Evolutionary conservation across 2,329 filamentous ascomycete genomes (phyloP), one percentile per base, ranked within the genome.

Genomic region (Aspergillus neotritici): DNA sequence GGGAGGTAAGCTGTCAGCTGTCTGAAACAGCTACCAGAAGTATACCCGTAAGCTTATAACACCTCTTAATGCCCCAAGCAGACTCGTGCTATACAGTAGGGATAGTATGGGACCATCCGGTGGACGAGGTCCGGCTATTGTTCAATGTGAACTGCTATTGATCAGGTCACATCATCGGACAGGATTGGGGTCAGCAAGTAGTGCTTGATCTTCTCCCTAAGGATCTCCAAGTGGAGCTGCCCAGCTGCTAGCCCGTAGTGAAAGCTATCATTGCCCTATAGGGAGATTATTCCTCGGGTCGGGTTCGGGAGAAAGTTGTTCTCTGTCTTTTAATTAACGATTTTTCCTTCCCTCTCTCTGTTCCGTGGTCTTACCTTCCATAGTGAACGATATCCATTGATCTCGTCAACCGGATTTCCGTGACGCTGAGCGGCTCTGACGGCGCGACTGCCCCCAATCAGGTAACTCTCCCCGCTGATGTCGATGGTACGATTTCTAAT

Each of bases 261-360:
- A 37, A 21, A 37, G 17, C 30, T 16, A 31, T 45, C 40, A 17
- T 40, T 47, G 50, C 46, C 49, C 43, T 49, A 49, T 51, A 53
- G 42, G 47, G 49, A 49, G 7, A 25, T 8, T 5, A 25, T 37
- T 10, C 41, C 35, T 34, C 40, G 48, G 49, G 35, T 41, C 40
- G 49, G 39, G 16, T 13, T 46, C 40, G 39, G 43, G 30, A 37
- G 25, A 21, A 25, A 34, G 17, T 25, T 28, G 13, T 15, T 9
- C 34, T 4, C 10, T n/a, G 3, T 4, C 12, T 43, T 39, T 11
- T 9, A 15, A 31, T 32, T 31, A 25, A 25, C 14, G 32, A 37
- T 40, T 35, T n/a, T 31, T 25, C n/a, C 16, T 28, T 32, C 12
- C 21, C n/a, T 11, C 14, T 30, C 13, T 7, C 31, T 44, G 21